These are phyloP conservation scores for Euphrasia confusa DNA, from an alignment of 257 asterid genomes.

Conservation along the genomic window DNA sequence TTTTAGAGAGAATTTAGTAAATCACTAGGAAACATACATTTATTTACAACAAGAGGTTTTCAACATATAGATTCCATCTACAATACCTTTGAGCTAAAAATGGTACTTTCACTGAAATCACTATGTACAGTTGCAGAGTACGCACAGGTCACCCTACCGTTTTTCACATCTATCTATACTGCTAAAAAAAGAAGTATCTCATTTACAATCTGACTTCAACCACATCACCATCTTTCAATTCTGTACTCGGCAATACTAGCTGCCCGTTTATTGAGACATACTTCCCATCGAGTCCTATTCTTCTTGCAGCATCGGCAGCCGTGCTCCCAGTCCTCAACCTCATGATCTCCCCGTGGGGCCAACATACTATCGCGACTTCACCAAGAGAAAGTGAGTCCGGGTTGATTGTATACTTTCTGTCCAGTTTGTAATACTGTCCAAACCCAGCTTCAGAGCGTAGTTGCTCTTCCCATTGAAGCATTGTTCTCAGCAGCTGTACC, in stretches of 20 bases:
- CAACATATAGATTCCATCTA: no score
- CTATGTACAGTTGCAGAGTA: slow-evolving; percentile 21
- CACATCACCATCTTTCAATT: slow-evolving; percentile 91
- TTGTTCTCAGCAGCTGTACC: slow-evolving; percentile 80
- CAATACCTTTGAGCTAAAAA: neutral
- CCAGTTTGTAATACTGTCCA: slow-evolving; percentile 24
- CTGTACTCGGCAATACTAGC: slow-evolving; percentile 70
- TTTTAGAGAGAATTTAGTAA: no score
- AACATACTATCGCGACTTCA: slow-evolving; percentile 83
- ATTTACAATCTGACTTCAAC: slow-evolving; percentile 73
- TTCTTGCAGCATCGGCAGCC: slow-evolving; percentile 91
- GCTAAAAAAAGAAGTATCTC: neutral
- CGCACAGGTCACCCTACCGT: neutral
- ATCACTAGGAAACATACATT: no score
- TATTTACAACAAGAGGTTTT: no score
- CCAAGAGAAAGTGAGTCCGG: slow-evolving; percentile 40
- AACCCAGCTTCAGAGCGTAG: slow-evolving; percentile 74
- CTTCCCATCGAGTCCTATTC: slow-evolving; percentile 78
- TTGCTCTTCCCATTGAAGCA: slow-evolving; percentile 99
- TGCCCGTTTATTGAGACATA: slow-evolving; percentile 83
- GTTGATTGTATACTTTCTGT: slow-evolving; percentile 24
- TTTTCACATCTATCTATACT: neutral
- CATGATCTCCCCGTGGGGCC: slow-evolving; percentile 95
- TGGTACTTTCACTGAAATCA: slow-evolving; percentile 3
- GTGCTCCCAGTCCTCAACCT: slow-evolving; percentile 88